Evolutionary conservation across 495 filamentous ascomycete genomes (phyloP).

Genomic region (Echria macrotheca): DNA sequence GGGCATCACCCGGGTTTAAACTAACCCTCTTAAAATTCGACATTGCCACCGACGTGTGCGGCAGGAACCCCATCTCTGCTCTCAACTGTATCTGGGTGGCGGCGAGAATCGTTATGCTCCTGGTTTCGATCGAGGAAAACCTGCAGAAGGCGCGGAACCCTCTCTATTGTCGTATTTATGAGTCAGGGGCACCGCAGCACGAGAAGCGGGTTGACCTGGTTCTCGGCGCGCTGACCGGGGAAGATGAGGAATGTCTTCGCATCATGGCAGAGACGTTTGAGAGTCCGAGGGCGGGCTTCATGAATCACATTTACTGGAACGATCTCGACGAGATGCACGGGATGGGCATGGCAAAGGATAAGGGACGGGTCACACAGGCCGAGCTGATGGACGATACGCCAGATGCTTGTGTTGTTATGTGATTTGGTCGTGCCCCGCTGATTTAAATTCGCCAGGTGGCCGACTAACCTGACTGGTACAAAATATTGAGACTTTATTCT

Average conservation of each 20-base stretch:
- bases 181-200: conserved; percentile 7
- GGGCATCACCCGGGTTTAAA: too few relatives aligned
- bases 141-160: conserved; percentile 46
- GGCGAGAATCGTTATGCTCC: conserved; percentile 17
- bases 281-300: conserved; percentile 19
- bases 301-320: conserved; percentile 32
- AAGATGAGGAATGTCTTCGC: conserved; percentile 28
- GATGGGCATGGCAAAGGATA: too few relatives aligned
- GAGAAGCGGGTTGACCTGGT: conserved; percentile 23
- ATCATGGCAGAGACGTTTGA: conserved; percentile 28
- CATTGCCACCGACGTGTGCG: conserved; percentile 26
- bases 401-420: neutral
- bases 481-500: too few relatives aligned
- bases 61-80: conserved; percentile 22
- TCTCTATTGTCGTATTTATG: conserved; percentile 23
- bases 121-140: conserved; percentile 53
- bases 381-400: neutral
- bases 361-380: neutral
- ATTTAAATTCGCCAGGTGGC: too few relatives aligned
- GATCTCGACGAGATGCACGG: conserved; percentile 13
- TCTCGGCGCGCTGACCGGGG: conserved; percentile 13
- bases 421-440: neutral
- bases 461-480: too few relatives aligned
- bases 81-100: conserved; percentile 27
- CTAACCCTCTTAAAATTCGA: conserved; percentile 19